Percentiles rank a stretch among this genome's conserved stretches.
phyloP scores from a whole-genome alignment of 169 alveolate genomes.

The Hepatocystis sp. region DNA sequence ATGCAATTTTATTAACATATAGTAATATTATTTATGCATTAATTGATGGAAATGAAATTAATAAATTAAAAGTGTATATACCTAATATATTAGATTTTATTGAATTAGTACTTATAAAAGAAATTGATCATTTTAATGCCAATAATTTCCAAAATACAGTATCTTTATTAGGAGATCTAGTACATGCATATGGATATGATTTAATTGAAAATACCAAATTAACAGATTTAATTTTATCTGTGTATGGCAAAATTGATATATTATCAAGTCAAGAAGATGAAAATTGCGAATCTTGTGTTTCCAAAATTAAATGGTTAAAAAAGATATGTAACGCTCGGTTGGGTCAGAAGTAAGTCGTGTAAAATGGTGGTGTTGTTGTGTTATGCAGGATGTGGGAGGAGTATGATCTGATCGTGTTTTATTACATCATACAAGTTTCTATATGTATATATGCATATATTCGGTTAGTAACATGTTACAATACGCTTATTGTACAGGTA shows the following conservation, averaged over 20 bases:
- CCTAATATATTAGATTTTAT: slow-evolving; percentile 88
- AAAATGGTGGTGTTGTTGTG: too few relatives aligned
- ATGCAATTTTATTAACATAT: slow-evolving; percentile 90
- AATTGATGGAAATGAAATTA: slow-evolving; percentile 88
- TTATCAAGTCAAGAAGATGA: slow-evolving; percentile 75
- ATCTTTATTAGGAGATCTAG: slow-evolving; percentile 71
- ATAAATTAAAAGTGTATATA: slow-evolving; percentile 85
- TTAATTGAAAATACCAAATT: slow-evolving; percentile 61
- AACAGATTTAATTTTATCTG: slow-evolving; percentile 72
- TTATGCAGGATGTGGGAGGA: too few relatives aligned
- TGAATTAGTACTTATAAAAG: slow-evolving; percentile 83
- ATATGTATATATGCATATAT: too few relatives aligned
- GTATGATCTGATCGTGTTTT: too few relatives aligned
- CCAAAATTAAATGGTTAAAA: slow-evolving; percentile 73
- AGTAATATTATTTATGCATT: slow-evolving; percentile 92
- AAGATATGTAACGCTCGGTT: slow-evolving; percentile 64
- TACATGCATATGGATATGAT: slow-evolving; percentile 76
- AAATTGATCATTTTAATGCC: slow-evolving; percentile 74
- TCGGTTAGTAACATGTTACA: too few relatives aligned
- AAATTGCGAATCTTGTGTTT: slow-evolving; percentile 75
- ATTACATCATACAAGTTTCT: too few relatives aligned
- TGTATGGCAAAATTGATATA: slow-evolving; percentile 74
- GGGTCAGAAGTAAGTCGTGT: slow-evolving; percentile 53
- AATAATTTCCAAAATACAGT: slow-evolving; percentile 72
- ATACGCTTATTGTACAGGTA: too few relatives aligned